A percentile compares a stretch with the other conserved stretches of the same genome.
Evolutionary conservation across 768 basidiomycete genomes (phyloP).

Genomic region (Rubroboletus pulcherrimus): DNA sequence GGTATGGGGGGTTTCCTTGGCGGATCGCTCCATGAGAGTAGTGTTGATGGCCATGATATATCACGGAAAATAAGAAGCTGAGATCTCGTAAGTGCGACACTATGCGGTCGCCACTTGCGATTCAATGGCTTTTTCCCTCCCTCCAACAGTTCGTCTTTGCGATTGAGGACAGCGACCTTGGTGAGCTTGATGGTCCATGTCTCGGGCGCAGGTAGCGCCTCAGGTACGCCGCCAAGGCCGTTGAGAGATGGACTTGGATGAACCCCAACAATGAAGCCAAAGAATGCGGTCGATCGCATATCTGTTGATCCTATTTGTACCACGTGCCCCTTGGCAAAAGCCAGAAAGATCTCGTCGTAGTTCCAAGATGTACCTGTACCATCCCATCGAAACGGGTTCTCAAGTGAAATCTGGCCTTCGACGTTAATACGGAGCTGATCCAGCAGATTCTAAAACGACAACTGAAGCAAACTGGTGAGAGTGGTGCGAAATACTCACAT

Average conservation of each 20-base stretch:
- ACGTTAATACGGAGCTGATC: constrained; percentile 68
- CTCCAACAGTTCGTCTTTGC: constrained; percentile 77
- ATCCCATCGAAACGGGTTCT: constrained; percentile 65
- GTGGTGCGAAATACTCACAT: constrained; percentile 43
- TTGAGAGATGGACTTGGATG: constrained; percentile 29
- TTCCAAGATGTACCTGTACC: constrained; percentile 67
- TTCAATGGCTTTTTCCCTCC: constrained; percentile 71
- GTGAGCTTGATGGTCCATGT: constrained; percentile 60
- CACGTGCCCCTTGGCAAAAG: constrained; percentile 57
- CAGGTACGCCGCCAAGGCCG: constrained; percentile 25
- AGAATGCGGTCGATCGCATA: constrained; percentile 40
- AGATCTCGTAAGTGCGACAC: constrained; percentile 81
- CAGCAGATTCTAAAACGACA: constrained; percentile 51
- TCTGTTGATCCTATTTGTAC: constrained; percentile 53
- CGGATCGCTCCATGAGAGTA: constrained; percentile 42
- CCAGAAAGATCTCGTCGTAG: constrained; percentile 57
- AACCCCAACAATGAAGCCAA: constrained; percentile 38
- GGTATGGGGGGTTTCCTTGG: constrained; percentile 38
- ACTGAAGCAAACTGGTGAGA: constrained; percentile 6
- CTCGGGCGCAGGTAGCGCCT: constrained; percentile 29
- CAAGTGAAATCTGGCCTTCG: constrained; percentile 49
- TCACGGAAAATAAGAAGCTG: constrained; percentile 91
- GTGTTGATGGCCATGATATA: constrained; percentile 46
- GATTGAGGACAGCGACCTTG: constrained; percentile 74
- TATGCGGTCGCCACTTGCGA: constrained; percentile 87